Base-by-base conservation (phyloP, 179 eudicot genomes). In the Silene noctiflora region DNA sequence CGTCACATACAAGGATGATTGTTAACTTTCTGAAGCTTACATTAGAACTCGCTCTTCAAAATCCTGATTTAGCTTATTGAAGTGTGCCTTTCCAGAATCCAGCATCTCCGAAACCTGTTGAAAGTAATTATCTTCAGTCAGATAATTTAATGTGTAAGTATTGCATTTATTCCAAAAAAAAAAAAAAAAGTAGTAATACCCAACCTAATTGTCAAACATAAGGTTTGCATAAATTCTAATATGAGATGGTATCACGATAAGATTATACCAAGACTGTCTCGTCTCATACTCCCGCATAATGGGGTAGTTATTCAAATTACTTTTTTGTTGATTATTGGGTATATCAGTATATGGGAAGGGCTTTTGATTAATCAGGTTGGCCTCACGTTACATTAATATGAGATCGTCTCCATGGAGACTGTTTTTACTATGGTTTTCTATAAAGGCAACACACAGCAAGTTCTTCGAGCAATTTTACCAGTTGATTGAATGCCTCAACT, bases 41-140 rank as follows among this genome's bases (percentile, higher is more conserved):
- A 79, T 81, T 75, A 92, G 89, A 81, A 94, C 51, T 42, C 97
- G 88, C 55, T 90, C 98, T 80, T 92, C 97, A 77, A 90, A 92
- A 61, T 94, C 96, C 75, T 69, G 78, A 68, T 82, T 85, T 65
- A 90, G 87, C 81, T 87, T 93, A 81, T 79, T 89, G 76, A 92
- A 84, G 73, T 86, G 80, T 21, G 88, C 80, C 85, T 88, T 94
- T 67, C 97, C 98, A 67, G 90, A 88, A 81, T 89, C 96, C 78
- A 94, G 83, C 84, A 94, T 85, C 83, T 92, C 96, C 31, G 94
- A 90, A 56, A 92, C 97, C 97, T 94, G 78, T 77, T 73, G n/a
- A 22, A 17, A 66, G 14, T 6, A 11, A 65, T n/a, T 7, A 65
- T 78, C 3, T n/a, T 16, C 25, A 44, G 1, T 53, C 27, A n/a